phyloP scores from a whole-genome alignment of 129 eudicot genomes.

The Lonicera japonica region DNA sequence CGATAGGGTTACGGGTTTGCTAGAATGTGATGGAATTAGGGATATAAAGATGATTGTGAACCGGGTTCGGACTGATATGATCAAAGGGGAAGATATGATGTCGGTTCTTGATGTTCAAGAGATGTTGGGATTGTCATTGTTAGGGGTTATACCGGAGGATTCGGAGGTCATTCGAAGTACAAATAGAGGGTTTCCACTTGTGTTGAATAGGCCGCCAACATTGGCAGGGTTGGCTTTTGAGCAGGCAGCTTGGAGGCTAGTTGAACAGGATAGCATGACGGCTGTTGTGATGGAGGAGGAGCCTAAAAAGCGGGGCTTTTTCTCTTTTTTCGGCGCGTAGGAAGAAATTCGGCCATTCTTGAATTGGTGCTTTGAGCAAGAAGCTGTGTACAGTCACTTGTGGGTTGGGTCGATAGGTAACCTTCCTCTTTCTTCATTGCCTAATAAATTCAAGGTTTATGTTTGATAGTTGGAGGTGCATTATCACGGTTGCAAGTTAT shows the following conservation, averaged over 20 bases:
- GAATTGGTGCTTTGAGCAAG: not conserved
- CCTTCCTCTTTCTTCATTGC: not conserved
- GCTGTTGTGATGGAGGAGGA: slow-evolving; percentile 97
- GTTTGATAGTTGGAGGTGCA: slow-evolving; percentile 16
- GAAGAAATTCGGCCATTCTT: not conserved
- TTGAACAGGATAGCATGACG: slow-evolving; percentile 96
- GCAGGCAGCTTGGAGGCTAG: slow-evolving; percentile 99
- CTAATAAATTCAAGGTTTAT: slow-evolving; percentile 16
- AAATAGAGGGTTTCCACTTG: slow-evolving; percentile 90
- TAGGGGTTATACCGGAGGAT: slow-evolving; percentile 98
- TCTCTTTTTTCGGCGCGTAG: slow-evolving; percentile 91
- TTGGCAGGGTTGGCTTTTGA: slow-evolving; percentile 96
- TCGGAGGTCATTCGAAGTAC: slow-evolving; percentile 93
- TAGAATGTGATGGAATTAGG: slow-evolving; percentile 97
- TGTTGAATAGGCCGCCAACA: slow-evolving; percentile 87
- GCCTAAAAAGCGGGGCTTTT: slow-evolving; percentile 88
- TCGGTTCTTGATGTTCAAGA: slow-evolving; percentile 96
- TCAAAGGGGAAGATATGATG: slow-evolving; percentile 98
- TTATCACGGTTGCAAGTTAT: not conserved
- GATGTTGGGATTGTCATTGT: slow-evolving; percentile 84
- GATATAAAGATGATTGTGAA: slow-evolving; percentile 98
- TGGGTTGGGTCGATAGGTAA: not conserved
- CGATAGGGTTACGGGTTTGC: slow-evolving; percentile 85
- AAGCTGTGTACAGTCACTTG: not conserved
- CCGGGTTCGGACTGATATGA: slow-evolving; percentile 88